Evolutionary conservation across 129 eudicot genomes (phyloP).

Genomic region (Tanacetum coccineum): DNA sequence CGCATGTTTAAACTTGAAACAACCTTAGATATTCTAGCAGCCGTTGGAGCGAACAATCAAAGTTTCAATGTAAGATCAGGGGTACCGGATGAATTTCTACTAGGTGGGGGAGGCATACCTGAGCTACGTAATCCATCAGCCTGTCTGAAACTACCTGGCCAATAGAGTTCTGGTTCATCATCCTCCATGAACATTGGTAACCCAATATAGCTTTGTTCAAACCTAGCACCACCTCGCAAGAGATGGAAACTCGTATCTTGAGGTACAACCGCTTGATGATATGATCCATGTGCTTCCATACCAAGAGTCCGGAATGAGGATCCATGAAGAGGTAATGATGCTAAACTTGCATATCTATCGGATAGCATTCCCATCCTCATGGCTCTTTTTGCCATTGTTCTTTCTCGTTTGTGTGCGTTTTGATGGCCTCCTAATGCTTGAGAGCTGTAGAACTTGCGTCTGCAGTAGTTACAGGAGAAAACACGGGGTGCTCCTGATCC

Average conservation of each 20-base stretch:
- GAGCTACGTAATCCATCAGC: constrained; percentile 32
- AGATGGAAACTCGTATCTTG: constrained; percentile 29
- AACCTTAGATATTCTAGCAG: constrained; percentile 3
- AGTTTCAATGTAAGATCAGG: constrained; percentile 84
- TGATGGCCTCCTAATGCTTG: constrained; percentile 98
- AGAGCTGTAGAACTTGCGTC: constrained; percentile 84
- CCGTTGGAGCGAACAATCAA: constrained; percentile 23
- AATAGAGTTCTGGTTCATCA: constrained; percentile 50
- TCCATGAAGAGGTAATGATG: constrained; percentile 83
- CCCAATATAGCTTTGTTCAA: constrained; percentile 53
- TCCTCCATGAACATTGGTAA: constrained; percentile 50
- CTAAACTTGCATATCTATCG: constrained; percentile 71
- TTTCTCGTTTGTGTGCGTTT: constrained; percentile 86
- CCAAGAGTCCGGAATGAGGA: constrained; percentile 59
- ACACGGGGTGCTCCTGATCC: constrained; percentile 43
- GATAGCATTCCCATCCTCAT: constrained; percentile 74
- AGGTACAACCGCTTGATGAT: constrained; percentile 37
- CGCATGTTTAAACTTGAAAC: constrained; percentile 19
- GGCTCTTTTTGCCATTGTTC: constrained; percentile 83
- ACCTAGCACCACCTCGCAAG: constrained; percentile 50
- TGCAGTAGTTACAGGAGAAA: constrained; percentile 84
- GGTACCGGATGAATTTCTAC: constrained; percentile 37
- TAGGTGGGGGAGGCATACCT: constrained; percentile 33
- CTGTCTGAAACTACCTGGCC: constrained; percentile 85
- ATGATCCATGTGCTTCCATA: constrained; percentile 66